phyloP scores from a whole-genome alignment of 129 eudicot genomes.

The Flaveria linearis region DNA sequence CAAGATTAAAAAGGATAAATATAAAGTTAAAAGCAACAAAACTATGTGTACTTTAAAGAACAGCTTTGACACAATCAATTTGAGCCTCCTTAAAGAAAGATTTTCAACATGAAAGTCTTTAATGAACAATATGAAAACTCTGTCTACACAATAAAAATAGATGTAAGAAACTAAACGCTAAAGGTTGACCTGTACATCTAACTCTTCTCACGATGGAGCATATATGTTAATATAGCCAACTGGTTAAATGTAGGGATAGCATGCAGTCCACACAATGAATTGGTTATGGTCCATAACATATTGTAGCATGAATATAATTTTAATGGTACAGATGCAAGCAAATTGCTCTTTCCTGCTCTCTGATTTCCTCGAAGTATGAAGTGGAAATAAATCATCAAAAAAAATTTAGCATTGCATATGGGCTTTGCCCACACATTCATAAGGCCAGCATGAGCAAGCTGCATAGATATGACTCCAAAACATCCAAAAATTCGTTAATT shows the following conservation, averaged over 20 bases:
- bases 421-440: slow-evolving; percentile 15
- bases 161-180: background rate
- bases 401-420: background rate
- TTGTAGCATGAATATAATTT: slow-evolving; percentile 4
- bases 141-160: background rate
- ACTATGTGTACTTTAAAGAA: background rate
- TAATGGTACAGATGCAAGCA: background rate
- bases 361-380: background rate
- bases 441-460: slow-evolving; percentile 9
- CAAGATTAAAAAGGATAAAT: background rate
- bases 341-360: slow-evolving; percentile 3
- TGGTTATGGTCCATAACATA: background rate
- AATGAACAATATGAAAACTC: background rate
- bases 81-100: background rate
- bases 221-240: background rate
- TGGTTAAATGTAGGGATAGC: background rate
- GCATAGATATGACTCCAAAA: slow-evolving; percentile 11
- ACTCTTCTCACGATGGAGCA: background rate
- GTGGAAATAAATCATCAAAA: slow-evolving; percentile 4
- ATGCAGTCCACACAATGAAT: background rate
- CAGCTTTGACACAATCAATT: background rate
- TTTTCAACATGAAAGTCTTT: background rate
- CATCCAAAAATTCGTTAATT: background rate
- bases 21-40: background rate
- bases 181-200: background rate